Evolutionary conservation across 805 yeast species (phyloP).

Genomic region (Metschnikowia picachoensis): DNA sequence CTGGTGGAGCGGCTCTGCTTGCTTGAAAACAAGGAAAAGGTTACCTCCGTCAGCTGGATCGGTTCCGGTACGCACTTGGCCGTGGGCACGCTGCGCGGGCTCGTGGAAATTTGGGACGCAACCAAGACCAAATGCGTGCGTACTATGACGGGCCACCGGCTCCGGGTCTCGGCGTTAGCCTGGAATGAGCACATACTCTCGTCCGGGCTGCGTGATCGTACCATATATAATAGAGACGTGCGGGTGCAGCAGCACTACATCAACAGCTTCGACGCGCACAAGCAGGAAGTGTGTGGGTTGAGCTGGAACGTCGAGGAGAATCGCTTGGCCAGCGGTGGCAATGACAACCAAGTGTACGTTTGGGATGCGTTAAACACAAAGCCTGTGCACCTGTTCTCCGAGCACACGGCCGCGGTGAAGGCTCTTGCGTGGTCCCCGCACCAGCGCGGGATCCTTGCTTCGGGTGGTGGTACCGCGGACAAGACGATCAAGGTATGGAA

Average conservation of each 20-base stretch:
- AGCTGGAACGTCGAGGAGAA: slow-evolving; percentile 91
- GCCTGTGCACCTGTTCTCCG: slow-evolving; percentile 72
- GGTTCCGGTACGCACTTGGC: slow-evolving; percentile 94
- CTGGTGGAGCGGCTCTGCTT: slow-evolving; percentile 79
- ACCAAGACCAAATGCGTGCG: slow-evolving; percentile 76
- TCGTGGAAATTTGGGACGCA: slow-evolving; percentile 95
- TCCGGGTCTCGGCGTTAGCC: slow-evolving; percentile 80
- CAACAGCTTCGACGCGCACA: slow-evolving; percentile 67
- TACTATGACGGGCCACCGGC: slow-evolving; percentile 86
- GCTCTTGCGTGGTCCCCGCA: slow-evolving; percentile 98
- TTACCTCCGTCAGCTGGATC: slow-evolving; percentile 88
- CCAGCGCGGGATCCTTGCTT: slow-evolving; percentile 86
- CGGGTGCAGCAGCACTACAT: slow-evolving; percentile 80
- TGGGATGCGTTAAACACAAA: slow-evolving; percentile 76
- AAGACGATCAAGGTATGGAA: slow-evolving; percentile 90
- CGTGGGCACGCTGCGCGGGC: slow-evolving; percentile 80
- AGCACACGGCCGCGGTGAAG: slow-evolving; percentile 93
- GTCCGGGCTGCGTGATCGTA: slow-evolving; percentile 82
- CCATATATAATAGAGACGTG: slow-evolving; percentile 87
- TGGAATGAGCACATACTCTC: slow-evolving; percentile 92
- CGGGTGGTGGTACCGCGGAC: slow-evolving; percentile 98
- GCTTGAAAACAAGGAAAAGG: slow-evolving; percentile 60
- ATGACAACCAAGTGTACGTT: slow-evolving; percentile 79
- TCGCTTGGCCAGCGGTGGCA: slow-evolving; percentile 92
- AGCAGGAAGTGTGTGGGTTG: slow-evolving; percentile 95